phyloP scores from a whole-genome alignment of 2,329 filamentous ascomycete species.

The Exserohilum turcica region DNA sequence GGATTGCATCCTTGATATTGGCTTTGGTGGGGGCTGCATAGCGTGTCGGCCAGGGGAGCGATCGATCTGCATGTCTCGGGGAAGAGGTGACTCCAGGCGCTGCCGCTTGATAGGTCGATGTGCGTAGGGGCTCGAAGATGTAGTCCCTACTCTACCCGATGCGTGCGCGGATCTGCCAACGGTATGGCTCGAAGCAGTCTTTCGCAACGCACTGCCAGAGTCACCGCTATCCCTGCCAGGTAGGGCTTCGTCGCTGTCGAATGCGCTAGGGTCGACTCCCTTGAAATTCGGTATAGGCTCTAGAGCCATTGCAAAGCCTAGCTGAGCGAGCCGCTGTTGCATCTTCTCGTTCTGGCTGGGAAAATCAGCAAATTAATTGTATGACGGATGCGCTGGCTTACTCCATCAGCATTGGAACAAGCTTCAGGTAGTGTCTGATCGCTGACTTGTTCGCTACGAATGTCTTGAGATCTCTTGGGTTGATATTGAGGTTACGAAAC shows the following conservation, averaged over 20 bases:
- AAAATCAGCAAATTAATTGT: slow-evolving; percentile 12
- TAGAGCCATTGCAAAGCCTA: slow-evolving; percentile 36
- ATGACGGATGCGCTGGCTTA: slow-evolving; percentile 11
- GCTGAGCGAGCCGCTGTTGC: slow-evolving; percentile 31
- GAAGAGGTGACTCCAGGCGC: slow-evolving; percentile 39
- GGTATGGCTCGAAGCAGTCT: slow-evolving; percentile 33
- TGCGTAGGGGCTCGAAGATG: slow-evolving; percentile 14
- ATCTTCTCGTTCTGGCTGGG: slow-evolving; percentile 38
- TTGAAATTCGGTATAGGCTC: slow-evolving; percentile 35
- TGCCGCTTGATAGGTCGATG: slow-evolving; percentile 38
- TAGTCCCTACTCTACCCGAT: slow-evolving; percentile 10
- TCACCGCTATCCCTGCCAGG: background rate
- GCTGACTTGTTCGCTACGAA: slow-evolving; percentile 30
- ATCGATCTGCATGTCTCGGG: slow-evolving; percentile 22
- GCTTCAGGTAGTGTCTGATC: slow-evolving; percentile 35
- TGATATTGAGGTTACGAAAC: slow-evolving; percentile 21
- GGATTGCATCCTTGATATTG: slow-evolving; percentile 34
- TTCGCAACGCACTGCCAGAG: slow-evolving; percentile 8
- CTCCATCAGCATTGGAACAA: slow-evolving; percentile 36
- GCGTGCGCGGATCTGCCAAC: slow-evolving; percentile 28
- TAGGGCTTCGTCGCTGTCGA: slow-evolving; percentile 18
- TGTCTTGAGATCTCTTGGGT: slow-evolving; percentile 25
- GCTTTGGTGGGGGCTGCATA: slow-evolving; percentile 49
- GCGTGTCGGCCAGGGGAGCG: slow-evolving; percentile 34
- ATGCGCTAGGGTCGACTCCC: slow-evolving; percentile 7